These are phyloP conservation scores for Goffeauzyma gilvescens DNA, from an alignment of 768 basidiomycete species.

Conservation along the genomic window DNA sequence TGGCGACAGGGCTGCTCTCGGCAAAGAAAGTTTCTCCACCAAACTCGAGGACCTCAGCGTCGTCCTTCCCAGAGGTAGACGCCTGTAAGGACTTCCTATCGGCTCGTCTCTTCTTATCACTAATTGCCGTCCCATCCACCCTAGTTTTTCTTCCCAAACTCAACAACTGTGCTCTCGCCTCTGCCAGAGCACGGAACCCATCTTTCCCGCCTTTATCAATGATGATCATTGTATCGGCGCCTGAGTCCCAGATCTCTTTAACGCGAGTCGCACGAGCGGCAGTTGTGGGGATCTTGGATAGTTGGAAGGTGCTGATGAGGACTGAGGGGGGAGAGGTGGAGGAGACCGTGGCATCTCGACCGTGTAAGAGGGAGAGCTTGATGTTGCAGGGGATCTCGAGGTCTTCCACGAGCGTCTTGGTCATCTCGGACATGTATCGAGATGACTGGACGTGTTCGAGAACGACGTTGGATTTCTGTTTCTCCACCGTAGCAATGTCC, in stretches of 20 bases:
- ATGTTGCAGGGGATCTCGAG: not conserved
- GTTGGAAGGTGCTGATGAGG: constrained; percentile 66
- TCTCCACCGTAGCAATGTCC: not conserved
- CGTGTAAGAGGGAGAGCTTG: not conserved
- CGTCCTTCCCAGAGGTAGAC: too few relatives aligned
- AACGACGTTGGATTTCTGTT: not conserved
- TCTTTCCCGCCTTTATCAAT: constrained; percentile 61
- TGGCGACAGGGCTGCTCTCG: too few relatives aligned
- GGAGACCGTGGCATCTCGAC: not conserved
- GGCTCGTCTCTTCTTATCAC: not conserved
- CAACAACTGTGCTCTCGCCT: constrained; percentile 57
- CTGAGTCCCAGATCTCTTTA: constrained; percentile 79
- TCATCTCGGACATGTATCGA: constrained; percentile 16
- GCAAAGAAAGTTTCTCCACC: not conserved
- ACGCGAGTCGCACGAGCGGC: constrained; percentile 48
- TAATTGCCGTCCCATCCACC: constrained; percentile 37
- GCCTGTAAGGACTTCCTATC: not conserved
- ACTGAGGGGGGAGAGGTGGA: constrained; percentile 34
- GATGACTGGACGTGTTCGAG: constrained; percentile 15
- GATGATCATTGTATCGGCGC: constrained; percentile 68
- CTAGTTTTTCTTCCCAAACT: constrained; percentile 24
- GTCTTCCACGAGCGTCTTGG: constrained; percentile 11
- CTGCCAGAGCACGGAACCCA: constrained; percentile 61
- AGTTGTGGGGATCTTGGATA: constrained; percentile 51
- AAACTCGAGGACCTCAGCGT: not conserved